Evolutionary conservation across 129 eudicot species (phyloP).

Genomic region (Mikania micrantha): DNA sequence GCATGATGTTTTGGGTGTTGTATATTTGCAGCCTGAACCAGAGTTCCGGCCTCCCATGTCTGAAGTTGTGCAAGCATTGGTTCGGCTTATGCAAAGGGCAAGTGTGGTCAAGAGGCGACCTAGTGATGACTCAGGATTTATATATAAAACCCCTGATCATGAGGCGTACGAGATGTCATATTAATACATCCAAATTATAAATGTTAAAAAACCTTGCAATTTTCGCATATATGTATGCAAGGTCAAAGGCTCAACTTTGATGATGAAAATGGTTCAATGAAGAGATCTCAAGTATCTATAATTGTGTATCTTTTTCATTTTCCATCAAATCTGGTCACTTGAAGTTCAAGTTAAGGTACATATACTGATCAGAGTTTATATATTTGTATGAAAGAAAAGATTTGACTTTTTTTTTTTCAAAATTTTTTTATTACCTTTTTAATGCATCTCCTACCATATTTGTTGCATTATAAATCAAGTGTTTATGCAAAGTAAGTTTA

Average conservation of each 20-base stretch:
- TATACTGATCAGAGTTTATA: slow-evolving; percentile 20
- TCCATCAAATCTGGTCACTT: slow-evolving; percentile 25
- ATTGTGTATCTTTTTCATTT: slow-evolving; percentile 12
- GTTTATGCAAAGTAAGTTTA: neutral
- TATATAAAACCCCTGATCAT: slow-evolving; percentile 66
- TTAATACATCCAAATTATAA: slow-evolving; percentile 3
- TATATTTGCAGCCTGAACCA: slow-evolving; percentile 71
- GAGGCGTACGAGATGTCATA: slow-evolving; percentile 73
- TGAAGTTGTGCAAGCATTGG: slow-evolving; percentile 96
- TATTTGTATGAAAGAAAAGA: slow-evolving; percentile 30
- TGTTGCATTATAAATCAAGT: slow-evolving; percentile 8
- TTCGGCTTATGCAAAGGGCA: slow-evolving; percentile 82
- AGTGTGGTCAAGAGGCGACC: slow-evolving; percentile 67
- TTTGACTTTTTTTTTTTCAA: neutral
- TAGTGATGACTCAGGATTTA: slow-evolving; percentile 71
- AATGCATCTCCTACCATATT: slow-evolving; percentile 2
- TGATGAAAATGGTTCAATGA: slow-evolving; percentile 22
- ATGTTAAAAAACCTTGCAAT: slow-evolving; percentile 30
- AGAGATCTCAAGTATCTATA: slow-evolving; percentile 18
- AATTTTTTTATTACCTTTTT: neutral
- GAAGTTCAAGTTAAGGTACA: slow-evolving; percentile 31
- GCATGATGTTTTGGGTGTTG: slow-evolving; percentile 6
- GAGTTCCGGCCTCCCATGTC: slow-evolving; percentile 97
- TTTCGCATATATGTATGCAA: slow-evolving; percentile 36
- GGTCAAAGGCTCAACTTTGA: slow-evolving; percentile 28